Evolutionary conservation across 257 asterid genomes (phyloP).

Genomic region (Capsicum chinense): DNA sequence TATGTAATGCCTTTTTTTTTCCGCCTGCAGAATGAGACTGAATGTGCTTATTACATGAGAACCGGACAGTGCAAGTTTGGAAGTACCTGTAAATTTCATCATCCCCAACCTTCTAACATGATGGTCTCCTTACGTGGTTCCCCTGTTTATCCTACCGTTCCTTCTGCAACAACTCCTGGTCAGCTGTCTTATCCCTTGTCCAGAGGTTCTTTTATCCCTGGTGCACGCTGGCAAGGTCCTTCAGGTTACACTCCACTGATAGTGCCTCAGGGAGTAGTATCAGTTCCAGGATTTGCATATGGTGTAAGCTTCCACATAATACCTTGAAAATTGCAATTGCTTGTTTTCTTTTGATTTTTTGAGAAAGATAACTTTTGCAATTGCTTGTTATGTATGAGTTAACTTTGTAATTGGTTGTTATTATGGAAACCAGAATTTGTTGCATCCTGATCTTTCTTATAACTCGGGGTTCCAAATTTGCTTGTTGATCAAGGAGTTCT

Average conservation of each 20-base stretch:
- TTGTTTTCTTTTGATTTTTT: not conserved
- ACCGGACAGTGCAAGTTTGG: slow-evolving; percentile 96
- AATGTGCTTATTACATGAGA: slow-evolving; percentile 88
- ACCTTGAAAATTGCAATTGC: slow-evolving; percentile 6
- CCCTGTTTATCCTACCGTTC: slow-evolving; percentile 83
- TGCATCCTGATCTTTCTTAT: not conserved
- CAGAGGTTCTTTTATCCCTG: slow-evolving; percentile 80
- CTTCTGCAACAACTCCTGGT: slow-evolving; percentile 76
- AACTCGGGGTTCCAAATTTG: not conserved
- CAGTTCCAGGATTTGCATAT: slow-evolving; percentile 86
- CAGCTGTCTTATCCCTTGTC: slow-evolving; percentile 77
- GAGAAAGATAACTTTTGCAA: not conserved
- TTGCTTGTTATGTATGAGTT: not conserved
- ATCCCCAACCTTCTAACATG: slow-evolving; percentile 92
- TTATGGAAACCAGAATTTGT: not conserved
- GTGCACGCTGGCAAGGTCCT: slow-evolving; percentile 95
- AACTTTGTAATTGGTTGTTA: not conserved
- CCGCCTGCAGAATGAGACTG: slow-evolving; percentile 71
- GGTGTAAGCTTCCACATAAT: slow-evolving; percentile 58
- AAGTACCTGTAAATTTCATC: slow-evolving; percentile 93
- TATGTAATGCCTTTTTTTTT: slow-evolving; percentile 24
- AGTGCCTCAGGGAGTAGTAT: slow-evolving; percentile 86
- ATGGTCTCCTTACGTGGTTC: slow-evolving; percentile 91
- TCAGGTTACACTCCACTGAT: slow-evolving; percentile 83
- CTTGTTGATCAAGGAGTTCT: slow-evolving; percentile 18